phyloP scores from a whole-genome alignment of 1,284 basidiomycete species.

The Filobasidium uniguttulatum region DNA sequence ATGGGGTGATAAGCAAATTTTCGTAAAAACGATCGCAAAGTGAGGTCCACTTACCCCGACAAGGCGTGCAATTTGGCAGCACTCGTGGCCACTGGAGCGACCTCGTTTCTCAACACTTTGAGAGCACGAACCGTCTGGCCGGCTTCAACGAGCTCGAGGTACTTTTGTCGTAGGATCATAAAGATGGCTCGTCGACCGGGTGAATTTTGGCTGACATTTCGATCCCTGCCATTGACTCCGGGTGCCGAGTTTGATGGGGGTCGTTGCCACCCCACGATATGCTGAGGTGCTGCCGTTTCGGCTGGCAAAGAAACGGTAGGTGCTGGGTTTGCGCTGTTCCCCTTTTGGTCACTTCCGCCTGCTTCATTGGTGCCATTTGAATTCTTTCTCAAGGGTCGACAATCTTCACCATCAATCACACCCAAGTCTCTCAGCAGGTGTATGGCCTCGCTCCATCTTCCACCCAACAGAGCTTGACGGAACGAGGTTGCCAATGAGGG shows the following conservation, averaged over 20 bases:
- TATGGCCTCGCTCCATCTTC: constrained; percentile 72
- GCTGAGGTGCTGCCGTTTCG: too few species aligned
- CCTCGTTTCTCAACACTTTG: constrained; percentile 68
- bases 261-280: too few species aligned
- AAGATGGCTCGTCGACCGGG: constrained; percentile 59
- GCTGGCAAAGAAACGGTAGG: too few species aligned
- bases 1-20: background rate
- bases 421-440: constrained; percentile 54
- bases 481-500: constrained; percentile 65
- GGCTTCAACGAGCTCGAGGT: constrained; percentile 81
- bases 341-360: background rate
- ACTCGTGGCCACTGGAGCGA: constrained; percentile 64
- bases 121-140: constrained; percentile 70
- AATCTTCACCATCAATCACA: constrained; percentile 49
- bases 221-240: too few species aligned
- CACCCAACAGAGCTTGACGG: constrained; percentile 64
- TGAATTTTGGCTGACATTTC: too few species aligned
- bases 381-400: constrained; percentile 42
- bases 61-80: constrained; percentile 65
- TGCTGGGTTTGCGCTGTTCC: too few species aligned
- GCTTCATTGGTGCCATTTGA: background rate
- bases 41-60: constrained; percentile 52
- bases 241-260: too few species aligned
- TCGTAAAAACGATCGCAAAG: background rate
- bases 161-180: constrained; percentile 86